phyloP scores from a whole-genome alignment of 2,329 filamentous ascomycete species.

The Metarhizium guizhouense region DNA sequence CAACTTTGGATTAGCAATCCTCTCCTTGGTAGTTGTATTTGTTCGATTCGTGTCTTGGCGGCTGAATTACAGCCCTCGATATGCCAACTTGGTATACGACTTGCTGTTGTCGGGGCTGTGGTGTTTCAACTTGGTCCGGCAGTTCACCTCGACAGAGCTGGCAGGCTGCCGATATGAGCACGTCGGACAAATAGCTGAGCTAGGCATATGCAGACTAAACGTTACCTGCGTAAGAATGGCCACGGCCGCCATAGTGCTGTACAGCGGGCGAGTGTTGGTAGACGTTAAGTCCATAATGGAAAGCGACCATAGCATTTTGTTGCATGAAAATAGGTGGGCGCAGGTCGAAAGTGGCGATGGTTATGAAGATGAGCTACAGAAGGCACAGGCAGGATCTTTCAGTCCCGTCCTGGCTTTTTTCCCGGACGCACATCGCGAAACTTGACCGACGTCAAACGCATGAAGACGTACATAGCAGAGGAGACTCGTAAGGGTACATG shows the following conservation, averaged over 20 bases:
- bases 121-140: constrained; percentile 13
- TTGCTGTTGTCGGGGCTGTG: constrained; percentile 18
- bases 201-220: constrained; percentile 4
- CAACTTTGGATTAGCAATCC: constrained; percentile 20
- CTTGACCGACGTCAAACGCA: neutral
- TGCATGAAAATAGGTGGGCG: neutral
- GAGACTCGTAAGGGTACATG: too few species aligned
- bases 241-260: neutral
- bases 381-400: constrained; percentile 10
- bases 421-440: constrained; percentile 8
- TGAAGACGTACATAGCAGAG: too few species aligned
- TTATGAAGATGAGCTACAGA: neutral
- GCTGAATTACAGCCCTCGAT: constrained; percentile 15
- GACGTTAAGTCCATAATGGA: neutral
- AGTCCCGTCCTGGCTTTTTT: constrained; percentile 26
- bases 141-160: neutral
- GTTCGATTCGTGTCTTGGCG: constrained; percentile 14
- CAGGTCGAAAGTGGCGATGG: neutral
- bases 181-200: neutral
- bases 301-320: neutral
- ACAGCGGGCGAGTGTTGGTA: neutral
- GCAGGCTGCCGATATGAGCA: neutral
- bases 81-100: constrained; percentile 19
- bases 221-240: neutral
- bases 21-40: constrained; percentile 18